phyloP scores from a whole-genome alignment of 306 rosid species.

The Hippophae gyantsensis region DNA sequence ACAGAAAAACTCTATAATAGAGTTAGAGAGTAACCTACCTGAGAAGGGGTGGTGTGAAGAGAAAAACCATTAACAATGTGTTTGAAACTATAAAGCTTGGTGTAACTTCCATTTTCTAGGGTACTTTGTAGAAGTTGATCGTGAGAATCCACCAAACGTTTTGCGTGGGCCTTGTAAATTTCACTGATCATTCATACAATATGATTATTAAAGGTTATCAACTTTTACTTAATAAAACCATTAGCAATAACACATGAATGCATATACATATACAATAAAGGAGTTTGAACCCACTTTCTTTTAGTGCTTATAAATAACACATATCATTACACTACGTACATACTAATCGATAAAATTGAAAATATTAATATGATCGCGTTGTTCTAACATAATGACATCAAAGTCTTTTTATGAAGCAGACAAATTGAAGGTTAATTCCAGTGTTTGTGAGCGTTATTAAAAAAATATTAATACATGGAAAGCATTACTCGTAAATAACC shows the following conservation, averaged over 20 bases:
- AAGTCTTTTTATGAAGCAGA: too few relatives aligned
- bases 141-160: conserved; percentile 42
- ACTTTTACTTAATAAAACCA: background rate
- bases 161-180: conserved; percentile 33
- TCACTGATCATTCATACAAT: conserved; percentile 23
- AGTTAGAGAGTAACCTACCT: conserved; percentile 25
- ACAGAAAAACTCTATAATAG: too few relatives aligned
- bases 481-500: background rate
- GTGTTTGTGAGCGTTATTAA: too few relatives aligned
- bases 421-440: too few relatives aligned
- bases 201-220: background rate
- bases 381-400: too few relatives aligned
- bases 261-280: background rate
- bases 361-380: too few relatives aligned
- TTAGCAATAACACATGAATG: background rate
- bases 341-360: too few relatives aligned
- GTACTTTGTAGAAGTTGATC: conserved; percentile 44
- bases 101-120: conserved; percentile 56
- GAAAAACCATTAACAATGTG: conserved; percentile 69
- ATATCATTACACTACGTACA: too few relatives aligned
- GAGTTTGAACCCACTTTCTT: too few relatives aligned
- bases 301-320: too few relatives aligned
- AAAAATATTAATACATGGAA: background rate
- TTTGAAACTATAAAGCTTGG: conserved; percentile 60
- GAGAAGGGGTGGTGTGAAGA: conserved; percentile 66